Base-by-base conservation (phyloP, 495 filamentous ascomycete genomes). In the Penicillium pulvis region DNA sequence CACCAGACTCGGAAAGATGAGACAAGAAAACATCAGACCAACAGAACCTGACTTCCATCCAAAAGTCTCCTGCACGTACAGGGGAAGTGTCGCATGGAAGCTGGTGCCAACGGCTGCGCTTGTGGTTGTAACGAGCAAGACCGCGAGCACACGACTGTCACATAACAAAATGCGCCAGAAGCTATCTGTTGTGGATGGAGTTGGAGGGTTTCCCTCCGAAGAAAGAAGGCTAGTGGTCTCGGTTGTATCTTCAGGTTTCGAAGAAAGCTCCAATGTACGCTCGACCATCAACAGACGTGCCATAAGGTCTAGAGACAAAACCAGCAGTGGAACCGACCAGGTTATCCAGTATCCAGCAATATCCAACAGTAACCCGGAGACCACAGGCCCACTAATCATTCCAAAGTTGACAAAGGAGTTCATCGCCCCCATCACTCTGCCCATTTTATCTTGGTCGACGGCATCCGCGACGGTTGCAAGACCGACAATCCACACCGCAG, bases 401-500 rank as follows among this genome's bases (percentile, higher is more conserved):
- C 48, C 48, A 1, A 26, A 17, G 31, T 19, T 57, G 11, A 63
- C 51, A 50, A 63, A 63, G 16, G 57, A 55, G 43, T 48, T 57
- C 12, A 53, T 49, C n/a, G 58, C 12, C 0, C 66, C 63, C 51
- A 66, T 59, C 1, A 55, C 36, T 11, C 20, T 53, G 14, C 66
- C 66, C 1, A 64, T 23, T 9, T 58, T 12, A 4, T 59, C 24
- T 31, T 45, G 42, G 26, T 48, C 52, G 19, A 59, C 55, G 26
- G 20, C 56, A 19, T 66, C 56, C 6, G 60, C 51, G 8, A 63
- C 14, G 6, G 58, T 45, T 26, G 63, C 51, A 20, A 63, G 53
- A 23, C 66, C 60, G 30, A 66, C 63, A 11, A 63, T 60, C 63
- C 63, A 66, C 19, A 55, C 56, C 7, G n/a, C 60, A 6, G 57